These are phyloP conservation scores for Mucor saturninus DNA, from an alignment of 371 early-diverging fungal genomes.

Conservation along the genomic window DNA sequence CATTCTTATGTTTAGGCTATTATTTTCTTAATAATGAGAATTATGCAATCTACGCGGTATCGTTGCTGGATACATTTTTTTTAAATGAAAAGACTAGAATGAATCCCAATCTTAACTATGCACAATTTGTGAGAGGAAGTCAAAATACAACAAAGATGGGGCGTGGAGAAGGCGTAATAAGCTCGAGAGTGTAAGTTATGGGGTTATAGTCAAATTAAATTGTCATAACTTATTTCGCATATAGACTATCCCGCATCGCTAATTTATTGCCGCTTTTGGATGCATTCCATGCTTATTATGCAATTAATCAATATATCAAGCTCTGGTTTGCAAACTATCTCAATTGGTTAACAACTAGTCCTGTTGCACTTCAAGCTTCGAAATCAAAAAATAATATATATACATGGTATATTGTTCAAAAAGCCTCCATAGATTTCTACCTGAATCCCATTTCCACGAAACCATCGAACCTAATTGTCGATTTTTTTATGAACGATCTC, in stretches of 20 bases:
- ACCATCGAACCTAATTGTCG: background rate
- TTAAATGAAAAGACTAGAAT: slow-evolving; percentile 40
- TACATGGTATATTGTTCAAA: slow-evolving; percentile 44
- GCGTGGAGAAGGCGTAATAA: slow-evolving; percentile 45
- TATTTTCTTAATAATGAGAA: slow-evolving; percentile 30
- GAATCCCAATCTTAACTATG: slow-evolving; percentile 50
- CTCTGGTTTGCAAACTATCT: slow-evolving; percentile 39
- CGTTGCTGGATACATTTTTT: slow-evolving; percentile 38
- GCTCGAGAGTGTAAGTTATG: slow-evolving; percentile 36
- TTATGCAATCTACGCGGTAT: slow-evolving; percentile 40
- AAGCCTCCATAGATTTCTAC: slow-evolving; percentile 31
- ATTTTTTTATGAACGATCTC: slow-evolving; percentile 21
- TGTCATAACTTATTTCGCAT: background rate
- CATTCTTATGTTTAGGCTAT: slow-evolving; percentile 40
- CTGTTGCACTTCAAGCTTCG: slow-evolving; percentile 29
- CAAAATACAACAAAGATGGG: slow-evolving; percentile 36
- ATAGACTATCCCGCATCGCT: slow-evolving; percentile 38
- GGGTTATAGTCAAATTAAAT: slow-evolving; percentile 3
- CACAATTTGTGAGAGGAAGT: slow-evolving; percentile 42
- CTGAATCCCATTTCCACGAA: slow-evolving; percentile 23
- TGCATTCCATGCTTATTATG: slow-evolving; percentile 19
- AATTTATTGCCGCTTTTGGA: slow-evolving; percentile 38
- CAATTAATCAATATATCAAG: slow-evolving; percentile 14
- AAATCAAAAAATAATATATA: slow-evolving; percentile 39
- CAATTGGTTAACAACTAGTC: slow-evolving; percentile 34